Percentiles rank a stretch among this genome's conserved stretches.
Evolutionary conservation across 2,329 filamentous ascomycete genomes (phyloP).

Genomic region (Cryphonectria japonica): DNA sequence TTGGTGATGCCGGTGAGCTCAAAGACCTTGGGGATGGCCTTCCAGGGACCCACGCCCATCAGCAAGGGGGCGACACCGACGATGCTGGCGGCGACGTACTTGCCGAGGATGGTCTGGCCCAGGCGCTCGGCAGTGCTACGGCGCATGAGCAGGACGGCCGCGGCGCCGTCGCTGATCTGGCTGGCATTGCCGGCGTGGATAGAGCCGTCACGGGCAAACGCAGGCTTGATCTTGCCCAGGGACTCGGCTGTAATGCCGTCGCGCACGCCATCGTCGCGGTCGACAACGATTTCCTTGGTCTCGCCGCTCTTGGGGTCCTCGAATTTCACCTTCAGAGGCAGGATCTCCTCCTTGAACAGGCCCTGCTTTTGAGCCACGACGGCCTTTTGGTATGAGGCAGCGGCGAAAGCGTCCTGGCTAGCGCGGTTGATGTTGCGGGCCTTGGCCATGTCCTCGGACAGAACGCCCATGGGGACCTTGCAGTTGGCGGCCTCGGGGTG

Average conservation of each 20-base stretch:
- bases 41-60: constrained; percentile 96
- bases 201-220: constrained; percentile 87
- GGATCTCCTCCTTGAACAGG: constrained; percentile 92
- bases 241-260: constrained; percentile 84
- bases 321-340: constrained; percentile 81
- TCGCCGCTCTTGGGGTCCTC: constrained; percentile 91
- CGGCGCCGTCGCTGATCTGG: constrained; percentile 94
- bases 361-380: constrained; percentile 81
- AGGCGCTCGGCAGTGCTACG: constrained; percentile 87
- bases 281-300: constrained; percentile 79
- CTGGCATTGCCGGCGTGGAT: constrained; percentile 97
- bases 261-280: constrained; percentile 85
- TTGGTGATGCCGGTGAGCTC: constrained; percentile 83
- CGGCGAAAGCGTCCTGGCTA: constrained; percentile 90
- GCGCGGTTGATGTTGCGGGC: constrained; percentile 73
- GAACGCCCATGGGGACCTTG: constrained; percentile 94
- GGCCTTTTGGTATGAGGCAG: constrained; percentile 90
- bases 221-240: constrained; percentile 86
- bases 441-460: constrained; percentile 94
- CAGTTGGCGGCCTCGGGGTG: constrained; percentile 87
- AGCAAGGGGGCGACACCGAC: constrained; percentile 90
- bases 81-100: constrained; percentile 83
- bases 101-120: constrained; percentile 87
- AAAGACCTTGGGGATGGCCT: constrained; percentile 90
- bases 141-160: constrained; percentile 94